phyloP scores from a whole-genome alignment of 345 rosid genomes.

The Syzygium oleosum region DNA sequence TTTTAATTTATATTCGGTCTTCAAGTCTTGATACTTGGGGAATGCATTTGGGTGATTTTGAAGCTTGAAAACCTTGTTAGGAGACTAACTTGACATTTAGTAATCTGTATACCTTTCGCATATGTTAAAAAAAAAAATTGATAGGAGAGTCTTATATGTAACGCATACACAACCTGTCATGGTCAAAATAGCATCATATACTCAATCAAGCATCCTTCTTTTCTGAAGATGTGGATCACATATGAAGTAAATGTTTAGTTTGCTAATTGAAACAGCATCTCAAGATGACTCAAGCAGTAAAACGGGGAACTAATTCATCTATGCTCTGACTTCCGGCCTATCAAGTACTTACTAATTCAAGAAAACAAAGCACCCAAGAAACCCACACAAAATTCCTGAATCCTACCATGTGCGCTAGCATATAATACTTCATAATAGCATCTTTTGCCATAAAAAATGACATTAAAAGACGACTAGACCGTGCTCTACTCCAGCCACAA shows the following conservation, averaged over 20 bases:
- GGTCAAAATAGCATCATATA: background rate
- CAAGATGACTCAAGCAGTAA: background rate
- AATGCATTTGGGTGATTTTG: background rate
- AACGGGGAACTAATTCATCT: background rate
- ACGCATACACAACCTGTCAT: background rate
- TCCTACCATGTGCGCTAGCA: background rate
- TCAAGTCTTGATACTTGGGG: background rate
- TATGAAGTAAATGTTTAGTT: background rate
- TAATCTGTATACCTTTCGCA: rapidly evolving
- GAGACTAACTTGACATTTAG: background rate
- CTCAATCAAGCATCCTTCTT: background rate
- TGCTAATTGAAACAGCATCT: background rate
- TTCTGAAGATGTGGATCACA: background rate
- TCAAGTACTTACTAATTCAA: background rate
- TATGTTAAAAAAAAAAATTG: background rate
- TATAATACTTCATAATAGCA: background rate
- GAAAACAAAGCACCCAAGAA: background rate
- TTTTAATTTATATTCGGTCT: background rate
- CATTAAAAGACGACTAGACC: background rate
- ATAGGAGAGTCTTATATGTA: background rate
- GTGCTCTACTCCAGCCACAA: background rate
- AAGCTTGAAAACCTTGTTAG: background rate
- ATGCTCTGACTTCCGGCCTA: background rate
- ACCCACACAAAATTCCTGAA: background rate
- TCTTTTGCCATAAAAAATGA: background rate